These are phyloP conservation scores for Caryopteris hybrid DNA, from an alignment of 305 asterid genomes.

Conservation along the genomic window DNA sequence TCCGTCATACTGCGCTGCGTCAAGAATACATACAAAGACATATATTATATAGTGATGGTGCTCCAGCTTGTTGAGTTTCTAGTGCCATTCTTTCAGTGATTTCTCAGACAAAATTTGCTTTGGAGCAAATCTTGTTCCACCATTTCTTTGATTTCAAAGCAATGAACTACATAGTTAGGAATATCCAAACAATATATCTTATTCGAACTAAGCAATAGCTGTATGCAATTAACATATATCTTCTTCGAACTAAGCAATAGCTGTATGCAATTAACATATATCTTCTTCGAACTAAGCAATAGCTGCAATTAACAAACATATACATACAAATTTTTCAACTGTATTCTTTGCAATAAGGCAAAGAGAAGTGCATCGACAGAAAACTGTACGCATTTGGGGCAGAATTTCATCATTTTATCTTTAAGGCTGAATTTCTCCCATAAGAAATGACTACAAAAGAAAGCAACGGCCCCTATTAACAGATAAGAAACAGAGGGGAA, in stretches of 20 bases:
- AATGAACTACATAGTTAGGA: too few species aligned
- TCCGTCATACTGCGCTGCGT: background rate
- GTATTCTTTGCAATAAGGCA: background rate
- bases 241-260: too few species aligned
- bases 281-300: too few species aligned
- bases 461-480: background rate
- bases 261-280: too few species aligned
- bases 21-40: background rate
- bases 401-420: conserved; percentile 14
- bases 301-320: background rate
- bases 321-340: background rate
- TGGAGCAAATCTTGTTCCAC: too few species aligned
- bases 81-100: background rate
- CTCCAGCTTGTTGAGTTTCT: background rate
- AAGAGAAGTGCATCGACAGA: conserved; percentile 19
- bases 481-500: background rate
- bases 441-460: conserved; percentile 9
- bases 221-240: too few species aligned
- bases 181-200: background rate
- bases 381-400: conserved; percentile 28
- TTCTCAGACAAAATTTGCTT: too few species aligned
- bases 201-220: too few species aligned
- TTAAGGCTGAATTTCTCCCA: conserved; percentile 9
- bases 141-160: too few species aligned
- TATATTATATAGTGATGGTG: background rate